Evolutionary conservation across 2,329 filamentous ascomycete genomes (phyloP).

Genomic region (Exserohilum turcica): DNA sequence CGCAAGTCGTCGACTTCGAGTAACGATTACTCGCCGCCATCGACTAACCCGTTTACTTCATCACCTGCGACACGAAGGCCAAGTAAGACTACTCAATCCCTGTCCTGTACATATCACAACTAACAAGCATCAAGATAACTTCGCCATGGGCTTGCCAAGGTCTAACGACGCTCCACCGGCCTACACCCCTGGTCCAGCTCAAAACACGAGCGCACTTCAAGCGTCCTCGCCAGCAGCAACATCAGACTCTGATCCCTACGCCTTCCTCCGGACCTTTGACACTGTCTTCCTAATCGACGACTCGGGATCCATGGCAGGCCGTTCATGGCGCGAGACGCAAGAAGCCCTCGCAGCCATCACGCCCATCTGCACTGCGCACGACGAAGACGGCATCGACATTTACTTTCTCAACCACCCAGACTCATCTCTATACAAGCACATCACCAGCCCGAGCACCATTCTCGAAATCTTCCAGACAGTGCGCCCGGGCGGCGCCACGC

Average conservation of each 20-base stretch:
- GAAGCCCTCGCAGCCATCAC: constrained; percentile 74
- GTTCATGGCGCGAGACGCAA: constrained; percentile 76
- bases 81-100: constrained; percentile 33
- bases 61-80: constrained; percentile 48
- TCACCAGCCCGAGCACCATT: constrained; percentile 64
- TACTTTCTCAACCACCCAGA: constrained; percentile 81
- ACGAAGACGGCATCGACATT: constrained; percentile 85
- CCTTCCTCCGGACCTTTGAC: constrained; percentile 80
- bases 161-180: constrained; percentile 50
- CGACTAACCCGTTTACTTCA: constrained; percentile 26
- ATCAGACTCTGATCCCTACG: constrained; percentile 63
- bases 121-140: constrained; percentile 25
- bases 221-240: constrained; percentile 9
- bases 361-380: constrained; percentile 79
- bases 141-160: constrained; percentile 36
- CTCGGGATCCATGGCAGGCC: constrained; percentile 80
- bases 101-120: not conserved
- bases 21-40: not conserved
- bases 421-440: constrained; percentile 66
- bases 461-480: constrained; percentile 72
- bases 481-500: constrained; percentile 69
- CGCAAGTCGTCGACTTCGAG: too few relatives aligned
- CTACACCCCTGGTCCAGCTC: constrained; percentile 43
- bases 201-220: constrained; percentile 4
- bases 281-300: constrained; percentile 92